These are phyloP conservation scores for Nannizziopsis barbatae DNA, from an alignment of 2,329 filamentous ascomycete species.

Conservation along the genomic window DNA sequence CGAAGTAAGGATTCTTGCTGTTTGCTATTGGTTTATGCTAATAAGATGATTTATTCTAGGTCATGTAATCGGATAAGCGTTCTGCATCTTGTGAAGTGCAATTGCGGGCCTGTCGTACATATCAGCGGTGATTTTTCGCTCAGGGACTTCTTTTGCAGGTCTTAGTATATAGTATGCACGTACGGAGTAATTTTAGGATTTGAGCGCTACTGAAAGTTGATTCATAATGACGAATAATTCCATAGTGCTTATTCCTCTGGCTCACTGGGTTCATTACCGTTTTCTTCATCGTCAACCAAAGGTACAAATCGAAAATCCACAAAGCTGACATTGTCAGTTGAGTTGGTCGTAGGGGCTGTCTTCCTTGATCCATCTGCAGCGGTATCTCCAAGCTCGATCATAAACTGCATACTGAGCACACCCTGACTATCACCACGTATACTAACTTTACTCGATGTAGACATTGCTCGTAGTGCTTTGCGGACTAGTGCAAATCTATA, in stretches of 20 bases:
- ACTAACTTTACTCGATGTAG: constrained; percentile 81
- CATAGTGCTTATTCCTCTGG: not conserved
- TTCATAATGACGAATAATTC: not conserved
- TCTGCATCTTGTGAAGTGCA: not conserved
- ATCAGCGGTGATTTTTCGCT: not conserved
- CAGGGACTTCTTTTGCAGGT: not conserved
- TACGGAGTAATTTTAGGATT: too few relatives aligned
- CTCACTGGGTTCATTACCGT: constrained; percentile 14
- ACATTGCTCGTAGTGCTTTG: constrained; percentile 84
- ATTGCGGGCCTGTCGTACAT: not conserved
- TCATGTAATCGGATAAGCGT: constrained; percentile 1
- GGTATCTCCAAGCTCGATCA: constrained; percentile 72
- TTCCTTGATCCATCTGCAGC: constrained; percentile 16
- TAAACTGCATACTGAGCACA: constrained; percentile 87
- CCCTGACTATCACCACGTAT: constrained; percentile 78
- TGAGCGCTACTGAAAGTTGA: not conserved
- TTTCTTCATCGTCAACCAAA: constrained; percentile 33
- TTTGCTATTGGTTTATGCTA: not conserved
- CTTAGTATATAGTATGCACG: not conserved
- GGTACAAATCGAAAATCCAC: constrained; percentile 40
- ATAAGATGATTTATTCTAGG: not conserved
- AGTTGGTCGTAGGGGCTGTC: constrained; percentile 16
- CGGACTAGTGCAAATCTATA: constrained; percentile 85
- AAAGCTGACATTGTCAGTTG: constrained; percentile 31
- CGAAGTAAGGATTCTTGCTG: constrained; percentile 31